Evolutionary conservation across 129 eudicot species (phyloP).

Genomic region (Artemisia tridentata): DNA sequence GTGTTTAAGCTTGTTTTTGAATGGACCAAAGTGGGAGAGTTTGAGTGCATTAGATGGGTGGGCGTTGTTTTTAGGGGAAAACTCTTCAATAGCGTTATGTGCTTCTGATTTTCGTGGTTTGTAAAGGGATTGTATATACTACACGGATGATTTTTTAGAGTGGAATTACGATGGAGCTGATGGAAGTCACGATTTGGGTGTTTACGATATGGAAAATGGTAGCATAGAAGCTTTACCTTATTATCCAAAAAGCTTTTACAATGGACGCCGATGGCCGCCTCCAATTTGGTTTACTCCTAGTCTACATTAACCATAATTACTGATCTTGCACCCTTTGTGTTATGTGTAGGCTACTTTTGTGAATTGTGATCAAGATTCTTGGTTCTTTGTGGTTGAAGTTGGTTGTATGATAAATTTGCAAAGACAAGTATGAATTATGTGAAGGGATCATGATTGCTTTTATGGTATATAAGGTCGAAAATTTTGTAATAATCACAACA

Average conservation of each 20-base stretch:
- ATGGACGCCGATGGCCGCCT: slow-evolving; percentile 57
- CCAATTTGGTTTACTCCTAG: slow-evolving; percentile 84
- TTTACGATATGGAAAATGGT: slow-evolving; percentile 56
- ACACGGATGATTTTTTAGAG: slow-evolving; percentile 75
- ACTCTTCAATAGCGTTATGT: slow-evolving; percentile 54
- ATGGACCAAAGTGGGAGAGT: slow-evolving; percentile 49
- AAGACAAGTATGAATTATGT: slow-evolving; percentile 8
- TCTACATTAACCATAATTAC: slow-evolving; percentile 33
- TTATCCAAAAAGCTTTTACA: slow-evolving; percentile 42
- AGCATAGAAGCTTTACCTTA: slow-evolving; percentile 51
- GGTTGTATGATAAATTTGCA: slow-evolving; percentile 14
- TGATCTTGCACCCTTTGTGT: too few species aligned
- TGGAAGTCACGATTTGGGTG: slow-evolving; percentile 80
- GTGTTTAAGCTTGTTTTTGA: slow-evolving; percentile 45
- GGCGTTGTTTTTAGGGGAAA: slow-evolving; percentile 69
- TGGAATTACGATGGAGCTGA: slow-evolving; percentile 49
- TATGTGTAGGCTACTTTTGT: slow-evolving; percentile 30
- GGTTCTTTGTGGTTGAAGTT: slow-evolving; percentile 1
- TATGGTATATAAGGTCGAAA: background rate
- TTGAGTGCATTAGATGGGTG: slow-evolving; percentile 44
- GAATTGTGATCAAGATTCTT: background rate
- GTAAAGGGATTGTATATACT: slow-evolving; percentile 61
- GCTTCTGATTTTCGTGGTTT: slow-evolving; percentile 59
- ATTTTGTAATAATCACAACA: background rate
- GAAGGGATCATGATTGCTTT: slow-evolving; percentile 12